Evolutionary conservation across 352 stramenopile species (phyloP).

Genomic region (Globisporangium emineosum): DNA sequence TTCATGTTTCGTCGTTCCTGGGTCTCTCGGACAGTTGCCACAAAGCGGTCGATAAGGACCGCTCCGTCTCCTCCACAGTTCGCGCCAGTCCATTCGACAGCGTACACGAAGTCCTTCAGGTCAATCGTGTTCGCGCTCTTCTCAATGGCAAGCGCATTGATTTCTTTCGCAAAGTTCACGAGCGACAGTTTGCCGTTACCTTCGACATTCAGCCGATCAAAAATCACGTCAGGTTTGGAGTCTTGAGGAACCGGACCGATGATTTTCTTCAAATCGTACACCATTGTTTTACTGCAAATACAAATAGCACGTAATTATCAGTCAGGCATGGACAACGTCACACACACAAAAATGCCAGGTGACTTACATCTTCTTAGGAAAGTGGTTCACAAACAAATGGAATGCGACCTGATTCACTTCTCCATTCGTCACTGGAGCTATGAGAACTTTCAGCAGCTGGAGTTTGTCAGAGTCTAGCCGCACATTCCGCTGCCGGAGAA

Average conservation of each 20-base stretch:
- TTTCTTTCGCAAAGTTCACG: conserved; percentile 47
- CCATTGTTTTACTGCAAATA: conserved; percentile 51
- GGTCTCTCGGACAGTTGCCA: conserved; percentile 62
- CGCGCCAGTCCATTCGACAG: conserved; percentile 71
- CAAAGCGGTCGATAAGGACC: conserved; percentile 73
- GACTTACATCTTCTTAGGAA: conserved; percentile 76
- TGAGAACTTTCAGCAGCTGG: conserved; percentile 55
- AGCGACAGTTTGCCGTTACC: conserved; percentile 68
- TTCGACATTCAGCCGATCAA: conserved; percentile 71
- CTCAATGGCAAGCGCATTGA: conserved; percentile 55
- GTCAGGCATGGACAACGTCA: not conserved
- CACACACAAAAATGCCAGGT: not conserved
- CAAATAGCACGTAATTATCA: conserved; percentile 5
- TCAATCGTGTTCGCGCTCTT: conserved; percentile 49
- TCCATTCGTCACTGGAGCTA: conserved; percentile 58
- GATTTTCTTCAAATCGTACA: conserved; percentile 74
- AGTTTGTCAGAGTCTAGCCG: conserved; percentile 55
- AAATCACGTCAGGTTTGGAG: conserved; percentile 41
- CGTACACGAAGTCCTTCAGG: conserved; percentile 71
- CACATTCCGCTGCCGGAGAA: conserved; percentile 53
- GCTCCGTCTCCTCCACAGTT: conserved; percentile 65
- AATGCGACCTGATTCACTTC: conserved; percentile 60
- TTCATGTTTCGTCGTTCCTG: conserved; percentile 81
- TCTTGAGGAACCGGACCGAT: conserved; percentile 39
- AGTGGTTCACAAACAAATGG: conserved; percentile 79